Evolutionary conservation across 2,329 filamentous ascomycete species (phyloP), one percentile per base, ranked within the genome.

Genomic region (Chaetomiaceae sp.): DNA sequence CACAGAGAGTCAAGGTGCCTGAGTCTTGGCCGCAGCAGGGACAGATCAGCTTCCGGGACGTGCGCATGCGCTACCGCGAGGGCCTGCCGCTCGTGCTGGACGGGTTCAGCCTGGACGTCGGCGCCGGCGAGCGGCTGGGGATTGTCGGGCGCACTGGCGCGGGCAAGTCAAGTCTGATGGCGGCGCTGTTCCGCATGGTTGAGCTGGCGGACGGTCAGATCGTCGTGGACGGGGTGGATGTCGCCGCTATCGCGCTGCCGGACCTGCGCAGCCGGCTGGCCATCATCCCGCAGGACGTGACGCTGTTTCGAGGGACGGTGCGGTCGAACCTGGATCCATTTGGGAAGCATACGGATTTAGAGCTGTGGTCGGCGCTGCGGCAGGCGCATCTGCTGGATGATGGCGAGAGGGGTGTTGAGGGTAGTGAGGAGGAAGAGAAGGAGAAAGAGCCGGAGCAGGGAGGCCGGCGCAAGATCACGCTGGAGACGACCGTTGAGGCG

Each of bases 101-200:
- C 6, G 18, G 32, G 17, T n/a, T 44, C 4, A 37, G 33, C 17
- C 22, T 44, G 9, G 24, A 37, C 4, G 18, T 44, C 33, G 32
- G 10, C 10, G 11, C 41, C 8, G 9, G 7, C 11, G 33, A 44
- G 33, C 22, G 34, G 4, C 9, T 44, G 12, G 41, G 41, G n/a
- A 44, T 44, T 22, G 41, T 44, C 24, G 41, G 41, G 10, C 41
- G 41, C 41, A 38, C 41, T 10, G 41, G 41, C n/a, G 41, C 33
- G 10, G 41, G 41, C 19, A 44, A 44, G 24, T 29, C 20, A 12
- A 44, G 20, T 12, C 9, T 44, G 7, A 11, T 30, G 10, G 9
- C 27, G 4, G 14, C 27, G 9, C 27, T 30, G 6, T 30, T 30
- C 11, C 27, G 27, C 7, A 11, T 30, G 27, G 14, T 11, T 5